Conservation (phyloP, 345 rosid genomes). For the Microthlaspi erraticum region DNA sequence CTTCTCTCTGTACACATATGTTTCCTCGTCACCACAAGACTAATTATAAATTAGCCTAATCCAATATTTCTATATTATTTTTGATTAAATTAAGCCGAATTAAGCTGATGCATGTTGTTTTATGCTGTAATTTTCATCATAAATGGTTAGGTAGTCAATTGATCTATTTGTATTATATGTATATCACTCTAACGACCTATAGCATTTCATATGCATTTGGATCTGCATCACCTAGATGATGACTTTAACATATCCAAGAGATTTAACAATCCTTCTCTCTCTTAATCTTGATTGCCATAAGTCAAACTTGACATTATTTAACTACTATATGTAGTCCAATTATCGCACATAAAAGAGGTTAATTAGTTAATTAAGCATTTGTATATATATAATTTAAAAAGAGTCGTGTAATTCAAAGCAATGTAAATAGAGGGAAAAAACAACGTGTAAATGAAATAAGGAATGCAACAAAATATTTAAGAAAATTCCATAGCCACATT, state of each 20-base stretch:
- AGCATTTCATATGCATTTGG: slow-evolving; percentile 34
- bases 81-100: slow-evolving; percentile 10
- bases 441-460: slow-evolving; percentile 18
- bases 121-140: slow-evolving; percentile 37
- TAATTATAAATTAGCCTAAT: slow-evolving; percentile 33
- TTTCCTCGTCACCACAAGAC: slow-evolving; percentile 34
- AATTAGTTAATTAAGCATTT: not conserved
- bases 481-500: slow-evolving; percentile 5
- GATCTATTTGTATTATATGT: slow-evolving; percentile 34
- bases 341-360: slow-evolving; percentile 27
- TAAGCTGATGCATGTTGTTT: slow-evolving; percentile 37
- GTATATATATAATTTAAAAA: not conserved
- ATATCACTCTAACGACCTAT: slow-evolving; percentile 36
- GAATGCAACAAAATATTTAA: slow-evolving; percentile 12
- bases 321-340: slow-evolving; percentile 25
- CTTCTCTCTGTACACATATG: slow-evolving; percentile 43
- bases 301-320: slow-evolving; percentile 35
- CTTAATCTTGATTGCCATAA: slow-evolving; percentile 44
- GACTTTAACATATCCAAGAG: slow-evolving; percentile 43
- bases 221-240: slow-evolving; percentile 45
- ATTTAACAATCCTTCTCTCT: slow-evolving; percentile 45
- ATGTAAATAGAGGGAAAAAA: not conserved
- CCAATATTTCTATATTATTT: slow-evolving; percentile 7
- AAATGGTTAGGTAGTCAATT: slow-evolving; percentile 39
- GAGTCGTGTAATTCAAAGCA: slow-evolving; percentile 10